Conservation (phyloP, 345 rosid genomes). For the Arabidopsis suecica region DNA sequence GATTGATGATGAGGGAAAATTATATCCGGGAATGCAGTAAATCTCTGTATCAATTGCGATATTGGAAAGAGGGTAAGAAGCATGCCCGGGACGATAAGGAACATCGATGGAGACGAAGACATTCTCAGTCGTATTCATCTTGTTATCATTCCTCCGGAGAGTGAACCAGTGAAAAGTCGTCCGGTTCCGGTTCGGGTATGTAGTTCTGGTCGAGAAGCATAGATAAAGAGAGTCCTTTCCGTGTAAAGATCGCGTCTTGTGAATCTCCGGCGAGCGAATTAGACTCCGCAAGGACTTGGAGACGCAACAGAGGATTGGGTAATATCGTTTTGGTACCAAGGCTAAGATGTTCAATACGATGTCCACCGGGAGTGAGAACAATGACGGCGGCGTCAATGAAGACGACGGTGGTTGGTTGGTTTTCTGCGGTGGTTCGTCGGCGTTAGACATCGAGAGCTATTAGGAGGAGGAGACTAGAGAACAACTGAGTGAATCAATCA, state of each 20-base stretch:
- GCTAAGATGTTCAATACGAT: background rate
- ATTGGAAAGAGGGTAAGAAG: no score
- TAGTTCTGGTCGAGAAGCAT: background rate
- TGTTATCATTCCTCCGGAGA: no score
- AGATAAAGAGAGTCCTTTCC: background rate
- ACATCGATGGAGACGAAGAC: no score
- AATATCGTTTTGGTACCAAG: background rate
- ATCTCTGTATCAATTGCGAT: no score
- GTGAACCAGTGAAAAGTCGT: no score
- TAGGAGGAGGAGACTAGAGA: background rate
- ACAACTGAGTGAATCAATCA: background rate
- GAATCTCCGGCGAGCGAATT: background rate
- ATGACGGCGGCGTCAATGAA: background rate
- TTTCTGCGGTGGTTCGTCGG: background rate
- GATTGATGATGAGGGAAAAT: no score
- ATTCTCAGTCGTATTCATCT: no score
- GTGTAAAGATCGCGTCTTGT: conserved; percentile 1
- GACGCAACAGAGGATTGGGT: conserved; percentile 20
- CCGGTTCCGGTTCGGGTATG: no score
- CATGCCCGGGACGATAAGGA: no score
- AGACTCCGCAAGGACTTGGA: background rate
- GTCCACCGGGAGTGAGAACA: background rate
- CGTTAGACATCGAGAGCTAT: background rate
- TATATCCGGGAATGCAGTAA: no score
- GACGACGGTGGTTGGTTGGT: background rate